Conservation (phyloP, 192 early-diverging fungal species). For the Backusella mclennaniae region DNA sequence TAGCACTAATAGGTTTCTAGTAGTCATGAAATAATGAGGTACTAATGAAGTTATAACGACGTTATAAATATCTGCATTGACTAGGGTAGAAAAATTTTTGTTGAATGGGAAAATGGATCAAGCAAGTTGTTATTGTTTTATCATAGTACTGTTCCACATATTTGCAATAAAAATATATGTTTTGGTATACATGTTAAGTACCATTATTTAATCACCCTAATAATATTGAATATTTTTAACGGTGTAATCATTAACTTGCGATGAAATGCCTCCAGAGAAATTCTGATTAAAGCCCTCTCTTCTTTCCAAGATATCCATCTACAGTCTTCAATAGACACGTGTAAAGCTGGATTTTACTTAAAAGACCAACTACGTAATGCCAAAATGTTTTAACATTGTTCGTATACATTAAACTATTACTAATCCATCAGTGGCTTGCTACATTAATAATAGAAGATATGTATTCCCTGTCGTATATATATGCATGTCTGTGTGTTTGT, state of each 20-base stretch:
- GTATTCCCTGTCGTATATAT: neutral
- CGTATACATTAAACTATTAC: neutral
- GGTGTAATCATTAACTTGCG: neutral
- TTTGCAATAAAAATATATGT: too few species aligned
- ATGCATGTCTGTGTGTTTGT: neutral
- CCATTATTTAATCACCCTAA: neutral
- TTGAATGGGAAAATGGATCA: neutral
- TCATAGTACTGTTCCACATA: neutral
- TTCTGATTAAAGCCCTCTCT: neutral
- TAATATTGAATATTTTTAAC: neutral
- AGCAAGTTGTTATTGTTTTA: neutral
- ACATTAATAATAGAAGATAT: neutral
- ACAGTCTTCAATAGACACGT: too few species aligned
- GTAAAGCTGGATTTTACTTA: neutral
- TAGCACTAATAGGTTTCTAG: neutral
- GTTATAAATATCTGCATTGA: neutral
- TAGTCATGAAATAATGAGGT: neutral
- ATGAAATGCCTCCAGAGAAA: neutral
- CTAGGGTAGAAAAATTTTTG: neutral
- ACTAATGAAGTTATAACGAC: neutral
- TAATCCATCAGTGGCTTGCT: neutral
- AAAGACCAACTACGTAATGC: neutral
- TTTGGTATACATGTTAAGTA: too few species aligned
- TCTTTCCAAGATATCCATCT: too few species aligned
- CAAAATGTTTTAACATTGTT: neutral